These are phyloP conservation scores for Pichia deserticola DNA, from an alignment of 805 yeast genomes.

Conservation along the genomic window DNA sequence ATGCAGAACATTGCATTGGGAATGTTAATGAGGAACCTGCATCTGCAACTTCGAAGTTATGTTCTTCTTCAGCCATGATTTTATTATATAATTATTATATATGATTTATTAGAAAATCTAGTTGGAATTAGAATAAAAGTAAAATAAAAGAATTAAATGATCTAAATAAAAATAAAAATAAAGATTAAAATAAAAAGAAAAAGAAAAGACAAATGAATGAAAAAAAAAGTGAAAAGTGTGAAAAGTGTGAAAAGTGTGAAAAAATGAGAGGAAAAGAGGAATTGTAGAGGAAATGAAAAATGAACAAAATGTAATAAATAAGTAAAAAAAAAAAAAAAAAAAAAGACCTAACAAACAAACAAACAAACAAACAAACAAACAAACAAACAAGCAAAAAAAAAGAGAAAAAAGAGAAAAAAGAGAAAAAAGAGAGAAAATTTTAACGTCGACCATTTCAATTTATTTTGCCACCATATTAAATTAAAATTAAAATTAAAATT, in stretches of 20 bases:
- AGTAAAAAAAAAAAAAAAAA: neutral
- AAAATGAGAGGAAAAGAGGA: neutral
- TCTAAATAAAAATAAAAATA: too few relatives aligned
- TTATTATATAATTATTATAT: slow-evolving; percentile 3
- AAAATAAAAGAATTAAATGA: too few relatives aligned
- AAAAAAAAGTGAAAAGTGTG: too few relatives aligned
- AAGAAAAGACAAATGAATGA: neutral
- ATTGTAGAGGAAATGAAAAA: neutral
- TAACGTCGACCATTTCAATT: too few relatives aligned
- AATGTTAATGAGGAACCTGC: slow-evolving; percentile 98
- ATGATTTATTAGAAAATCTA: neutral
- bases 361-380: too few relatives aligned
- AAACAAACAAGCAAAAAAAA: too few relatives aligned
- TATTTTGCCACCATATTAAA: too few relatives aligned
- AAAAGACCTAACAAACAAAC: neutral
- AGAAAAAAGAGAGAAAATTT: too few relatives aligned
- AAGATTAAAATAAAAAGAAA: neutral
- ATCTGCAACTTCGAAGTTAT: slow-evolving; percentile 94
- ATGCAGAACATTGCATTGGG: slow-evolving; percentile 99
- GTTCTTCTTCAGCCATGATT: slow-evolving; percentile 38
- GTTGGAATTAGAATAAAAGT: too few relatives aligned
- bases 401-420: too few relatives aligned
- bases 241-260: too few relatives aligned
- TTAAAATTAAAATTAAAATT: too few relatives aligned
- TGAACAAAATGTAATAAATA: neutral